A percentile compares a stretch with the other conserved stretches of the same genome.
Evolutionary conservation across 2,329 filamentous ascomycete species (phyloP).

Genomic region (Fusarium domesticum): DNA sequence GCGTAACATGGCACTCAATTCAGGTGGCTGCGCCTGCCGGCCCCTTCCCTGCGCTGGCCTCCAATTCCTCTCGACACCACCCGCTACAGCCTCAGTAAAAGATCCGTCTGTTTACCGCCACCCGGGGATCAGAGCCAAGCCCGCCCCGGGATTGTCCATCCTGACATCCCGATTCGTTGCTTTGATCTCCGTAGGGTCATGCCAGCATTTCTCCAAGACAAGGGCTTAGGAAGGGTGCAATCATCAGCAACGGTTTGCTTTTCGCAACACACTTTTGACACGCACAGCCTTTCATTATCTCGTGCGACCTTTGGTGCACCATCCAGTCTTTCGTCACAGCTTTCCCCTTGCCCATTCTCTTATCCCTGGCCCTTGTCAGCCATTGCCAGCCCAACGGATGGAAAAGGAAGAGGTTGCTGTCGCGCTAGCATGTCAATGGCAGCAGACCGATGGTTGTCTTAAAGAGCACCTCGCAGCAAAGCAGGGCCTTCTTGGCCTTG

Average conservation of each 20-base stretch:
- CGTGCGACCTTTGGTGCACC: neutral
- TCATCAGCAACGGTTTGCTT: neutral
- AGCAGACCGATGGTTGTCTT: conserved; percentile 10
- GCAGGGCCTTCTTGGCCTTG: too few species aligned
- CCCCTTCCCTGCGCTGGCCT: neutral
- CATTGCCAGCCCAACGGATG: neutral
- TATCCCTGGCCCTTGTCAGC: neutral
- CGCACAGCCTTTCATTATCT: neutral
- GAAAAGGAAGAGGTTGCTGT: neutral
- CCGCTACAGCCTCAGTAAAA: neutral
- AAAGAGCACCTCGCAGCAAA: too few species aligned
- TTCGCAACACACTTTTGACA: neutral
- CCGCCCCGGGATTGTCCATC: neutral
- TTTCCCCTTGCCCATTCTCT: neutral
- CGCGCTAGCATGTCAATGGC: conserved; percentile 2
- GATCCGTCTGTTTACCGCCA: neutral
- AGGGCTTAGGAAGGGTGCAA: neutral
- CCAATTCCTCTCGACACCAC: neutral
- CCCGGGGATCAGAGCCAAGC: neutral
- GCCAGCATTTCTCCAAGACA: neutral
- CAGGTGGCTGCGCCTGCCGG: too few species aligned
- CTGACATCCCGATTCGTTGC: neutral
- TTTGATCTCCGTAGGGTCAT: neutral
- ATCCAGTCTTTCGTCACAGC: neutral
- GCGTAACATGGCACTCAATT: neutral